Conservation (phyloP, 495 filamentous ascomycete genomes). For the Neurospora tetraspora region DNA sequence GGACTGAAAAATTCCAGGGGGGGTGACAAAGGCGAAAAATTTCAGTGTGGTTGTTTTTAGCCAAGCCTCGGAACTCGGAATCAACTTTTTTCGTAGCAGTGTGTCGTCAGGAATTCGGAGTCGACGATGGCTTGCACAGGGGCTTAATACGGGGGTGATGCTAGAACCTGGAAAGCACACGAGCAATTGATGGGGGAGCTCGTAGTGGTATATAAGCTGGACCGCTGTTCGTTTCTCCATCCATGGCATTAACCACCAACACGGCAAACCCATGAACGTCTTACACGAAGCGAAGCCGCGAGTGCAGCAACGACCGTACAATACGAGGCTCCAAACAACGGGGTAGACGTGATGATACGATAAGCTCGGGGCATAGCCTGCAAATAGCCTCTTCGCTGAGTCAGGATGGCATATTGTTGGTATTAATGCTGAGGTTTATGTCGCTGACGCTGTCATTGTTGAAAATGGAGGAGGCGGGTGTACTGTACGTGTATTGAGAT, state of each 20-base stretch:
- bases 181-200: neutral
- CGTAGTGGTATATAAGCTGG: neutral
- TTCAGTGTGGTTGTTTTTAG: constrained; percentile 1
- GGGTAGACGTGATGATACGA: neutral
- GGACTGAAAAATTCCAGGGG: constrained; percentile 1
- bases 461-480: neutral
- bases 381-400: neutral
- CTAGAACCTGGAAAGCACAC: neutral
- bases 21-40: constrained; percentile 3
- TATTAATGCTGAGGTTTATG: neutral
- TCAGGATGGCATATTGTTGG: constrained; percentile 4
- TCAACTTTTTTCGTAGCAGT: neutral
- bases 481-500: constrained; percentile 14
- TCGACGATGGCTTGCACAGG: neutral
- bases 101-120: neutral
- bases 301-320: neutral
- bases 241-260: neutral
- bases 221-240: neutral
- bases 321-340: neutral
- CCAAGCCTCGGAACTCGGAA: constrained; percentile 3
- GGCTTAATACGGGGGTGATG: neutral
- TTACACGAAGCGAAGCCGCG: constrained; percentile 4
- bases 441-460: constrained; percentile 3
- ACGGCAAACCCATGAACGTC: neutral
- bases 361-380: neutral